Base-by-base conservation (phyloP, 75 land plant species). In the Pinus tabuliformis region DNA sequence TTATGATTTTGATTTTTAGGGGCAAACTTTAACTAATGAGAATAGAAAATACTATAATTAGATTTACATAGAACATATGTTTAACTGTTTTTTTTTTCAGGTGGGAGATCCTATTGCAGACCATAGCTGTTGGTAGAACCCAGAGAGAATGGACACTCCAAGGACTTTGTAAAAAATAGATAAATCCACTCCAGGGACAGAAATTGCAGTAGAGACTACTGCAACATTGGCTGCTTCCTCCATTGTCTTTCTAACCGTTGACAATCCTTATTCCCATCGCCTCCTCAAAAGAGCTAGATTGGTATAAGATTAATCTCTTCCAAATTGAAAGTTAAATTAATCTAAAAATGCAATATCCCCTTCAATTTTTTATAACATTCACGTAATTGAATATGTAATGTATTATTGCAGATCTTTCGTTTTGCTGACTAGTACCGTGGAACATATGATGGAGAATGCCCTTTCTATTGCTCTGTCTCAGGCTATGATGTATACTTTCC, bases 161-260 rank as follows among this genome's bases (percentile, higher is more conserved):
- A 70, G 86, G 3, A 37, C 79, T 21, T 59, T 79, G 18, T 84
- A 56, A 72, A 70, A 73, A 62, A 76, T 84, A 56, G 70, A 84
- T 33, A 58, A 77, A 4, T 17, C 4, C 59, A 24, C 4, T 60
- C 86, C 86, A n/a, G 85, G 86, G 1, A 76, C 86, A 18, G 84
- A 84, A 68, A 85, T 84, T 7, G 86, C 80, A 2, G 85, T 56
- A 57, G 98, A 95, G 73, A 95, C 98, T 15, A 77, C 98, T 6
- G 96, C 98, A 21, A 92, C 98, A 24, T 80, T 95, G 80, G 98
- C 98, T 60, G 89, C 96, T 42, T 52, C 98, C 33, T 89, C 98
- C 58, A 84, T 95, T 28, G 96, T 89, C 24, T 93, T 95, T 80
- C 75, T 83, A 71, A 1, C 16, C 3, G 18, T 18, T 5, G 92